Conservation (phyloP, 2,329 filamentous ascomycete species). For the Grosmannia penicillata region DNA sequence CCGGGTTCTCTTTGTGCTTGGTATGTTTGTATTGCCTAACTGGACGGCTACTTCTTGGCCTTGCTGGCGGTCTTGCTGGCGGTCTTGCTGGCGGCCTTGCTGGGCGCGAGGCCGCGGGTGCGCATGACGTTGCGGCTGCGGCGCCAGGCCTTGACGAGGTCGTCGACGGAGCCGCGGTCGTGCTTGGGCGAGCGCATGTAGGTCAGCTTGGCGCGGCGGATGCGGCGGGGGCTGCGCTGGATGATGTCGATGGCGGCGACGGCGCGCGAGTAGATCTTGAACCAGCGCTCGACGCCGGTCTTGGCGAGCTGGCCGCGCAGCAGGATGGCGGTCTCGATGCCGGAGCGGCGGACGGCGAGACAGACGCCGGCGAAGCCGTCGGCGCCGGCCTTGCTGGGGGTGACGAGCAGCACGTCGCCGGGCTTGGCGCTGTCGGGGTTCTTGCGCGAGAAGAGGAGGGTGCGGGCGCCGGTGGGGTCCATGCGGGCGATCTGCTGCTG, state of each 20-base stretch:
- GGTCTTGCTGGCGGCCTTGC: not conserved
- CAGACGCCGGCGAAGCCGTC: slow-evolving; percentile 86
- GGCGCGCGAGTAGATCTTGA: slow-evolving; percentile 84
- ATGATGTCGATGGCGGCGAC: slow-evolving; percentile 88
- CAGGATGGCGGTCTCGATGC: slow-evolving; percentile 76
- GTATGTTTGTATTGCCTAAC: no score
- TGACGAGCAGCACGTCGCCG: slow-evolving; percentile 85
- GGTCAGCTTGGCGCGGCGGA: slow-evolving; percentile 73
- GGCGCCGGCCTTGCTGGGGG: slow-evolving; percentile 59
- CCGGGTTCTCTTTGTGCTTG: no score
- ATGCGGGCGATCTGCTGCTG: slow-evolving; percentile 55
- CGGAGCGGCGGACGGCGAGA: slow-evolving; percentile 73
- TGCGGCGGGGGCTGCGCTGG: slow-evolving; percentile 70
- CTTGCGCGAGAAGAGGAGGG: slow-evolving; percentile 60
- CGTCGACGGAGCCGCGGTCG: slow-evolving; percentile 75
- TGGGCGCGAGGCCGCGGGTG: slow-evolving; percentile 12
- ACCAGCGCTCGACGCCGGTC: slow-evolving; percentile 92
- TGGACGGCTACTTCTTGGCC: no score
- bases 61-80: slow-evolving; percentile 6
- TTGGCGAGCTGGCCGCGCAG: slow-evolving; percentile 76
- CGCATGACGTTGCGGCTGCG: slow-evolving; percentile 24
- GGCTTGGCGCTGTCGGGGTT: slow-evolving; percentile 69
- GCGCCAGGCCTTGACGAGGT: slow-evolving; percentile 52
- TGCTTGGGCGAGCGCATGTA: slow-evolving; percentile 84
- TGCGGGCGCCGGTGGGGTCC: slow-evolving; percentile 74